Conservation (phyloP, 495 filamentous ascomycete species). For the Penicillium ucsense region DNA sequence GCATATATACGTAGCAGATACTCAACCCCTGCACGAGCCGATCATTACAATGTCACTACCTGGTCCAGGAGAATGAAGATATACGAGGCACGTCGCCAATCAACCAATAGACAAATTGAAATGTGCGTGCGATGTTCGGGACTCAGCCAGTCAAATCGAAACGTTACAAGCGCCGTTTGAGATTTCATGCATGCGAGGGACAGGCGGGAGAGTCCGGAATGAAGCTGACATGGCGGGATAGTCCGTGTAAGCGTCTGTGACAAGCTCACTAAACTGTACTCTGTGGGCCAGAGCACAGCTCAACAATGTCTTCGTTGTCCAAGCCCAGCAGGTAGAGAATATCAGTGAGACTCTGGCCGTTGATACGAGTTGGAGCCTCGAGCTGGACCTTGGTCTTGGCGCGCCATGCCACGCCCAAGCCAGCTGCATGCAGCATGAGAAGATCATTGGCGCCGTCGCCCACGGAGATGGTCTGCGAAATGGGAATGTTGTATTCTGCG, state of each 20-base stretch:
- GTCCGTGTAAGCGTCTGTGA: neutral
- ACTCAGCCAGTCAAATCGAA: too few species aligned
- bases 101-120: too few species aligned
- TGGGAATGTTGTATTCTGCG: conserved; percentile 53
- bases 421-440: conserved; percentile 81
- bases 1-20: too few species aligned
- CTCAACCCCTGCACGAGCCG: too few species aligned
- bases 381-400: conserved; percentile 88
- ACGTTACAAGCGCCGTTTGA: too few species aligned
- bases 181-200: neutral
- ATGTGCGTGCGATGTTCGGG: too few species aligned
- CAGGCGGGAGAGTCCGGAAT: conserved; percentile 4
- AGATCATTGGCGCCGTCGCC: conserved; percentile 96
- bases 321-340: conserved; percentile 79
- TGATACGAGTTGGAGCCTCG: conserved; percentile 72
- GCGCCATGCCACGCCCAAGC: conserved; percentile 85
- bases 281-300: conserved; percentile 26
- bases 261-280: conserved; percentile 1
- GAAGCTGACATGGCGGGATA: neutral
- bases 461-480: conserved; percentile 74
- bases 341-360: conserved; percentile 69
- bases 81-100: too few species aligned
- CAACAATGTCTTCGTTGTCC: conserved; percentile 50
- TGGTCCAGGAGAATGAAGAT: too few species aligned
- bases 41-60: too few species aligned